Evolutionary conservation across 495 filamentous ascomycete species (phyloP), one percentile per base, ranked within the genome.

Genomic region (Penicillium parvum): DNA sequence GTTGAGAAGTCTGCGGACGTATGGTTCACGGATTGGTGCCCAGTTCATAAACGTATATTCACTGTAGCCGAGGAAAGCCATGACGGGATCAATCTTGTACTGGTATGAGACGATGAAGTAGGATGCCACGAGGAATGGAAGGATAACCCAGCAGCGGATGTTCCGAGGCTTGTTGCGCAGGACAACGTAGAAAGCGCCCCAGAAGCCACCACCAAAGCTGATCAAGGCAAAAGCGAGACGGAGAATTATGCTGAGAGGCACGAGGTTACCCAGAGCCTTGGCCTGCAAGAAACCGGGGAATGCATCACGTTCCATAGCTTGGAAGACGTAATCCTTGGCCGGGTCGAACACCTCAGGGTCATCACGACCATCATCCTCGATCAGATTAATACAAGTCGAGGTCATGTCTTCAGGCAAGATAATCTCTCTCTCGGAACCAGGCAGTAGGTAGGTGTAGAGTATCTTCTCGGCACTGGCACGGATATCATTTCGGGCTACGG

Each of bases 321-420:
- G 94, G 65, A 96, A 99, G 33, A 96, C 91, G 60, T 97, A 99
- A 68, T 99, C 94, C 65, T 97, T 97, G 18, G 92, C 92, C 2
- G 85, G 82, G 60, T 96, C 91, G 49, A 99, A 99, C 8, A 99
- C 82, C 60, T 97, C 92, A 1, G 92, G 92, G 58, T 99, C 92
- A 51, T 96, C 94, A 55, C 92, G 81, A 30, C 85, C 85, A 41
- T 85, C 79, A 40, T 91, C 83, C 61, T 99, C 92, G 40, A 99
- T 89, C 11, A 84, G 74, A 30, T 80, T 74, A 26, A 85, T 88
- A 45, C 96, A 87, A 4, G 86, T 78, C 19, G 83, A 75, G 4
- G 89, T 80, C 64, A 96, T 94, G 0, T 81, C 79, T 50, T 91
- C 83, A 0, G 92, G 92, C 7, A 99, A 73, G 29, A 88, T 86